Evolutionary conservation across 2,329 filamentous ascomycete species (phyloP).

Genomic region (Ophiostoma ulmi): DNA sequence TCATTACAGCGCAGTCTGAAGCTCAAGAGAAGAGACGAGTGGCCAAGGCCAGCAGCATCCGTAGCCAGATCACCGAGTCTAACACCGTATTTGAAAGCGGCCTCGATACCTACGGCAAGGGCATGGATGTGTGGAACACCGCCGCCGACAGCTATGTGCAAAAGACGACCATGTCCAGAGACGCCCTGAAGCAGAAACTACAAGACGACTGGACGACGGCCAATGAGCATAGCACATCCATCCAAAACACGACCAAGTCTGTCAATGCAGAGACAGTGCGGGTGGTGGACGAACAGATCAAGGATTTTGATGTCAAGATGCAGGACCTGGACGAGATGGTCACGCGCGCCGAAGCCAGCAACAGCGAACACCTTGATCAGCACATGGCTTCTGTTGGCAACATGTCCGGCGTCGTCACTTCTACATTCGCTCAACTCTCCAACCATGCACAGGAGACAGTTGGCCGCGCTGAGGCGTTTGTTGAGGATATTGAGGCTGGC

Average conservation of each 20-base stretch:
- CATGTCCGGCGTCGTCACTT: constrained; percentile 63
- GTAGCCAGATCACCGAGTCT: constrained; percentile 59
- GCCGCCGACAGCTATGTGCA: constrained; percentile 65
- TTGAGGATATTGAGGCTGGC: constrained; percentile 60
- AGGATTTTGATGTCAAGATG: constrained; percentile 83
- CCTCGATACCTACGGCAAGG: constrained; percentile 60
- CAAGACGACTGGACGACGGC: constrained; percentile 79
- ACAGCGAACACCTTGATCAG: constrained; percentile 67
- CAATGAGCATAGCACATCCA: constrained; percentile 73
- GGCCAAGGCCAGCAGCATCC: constrained; percentile 57
- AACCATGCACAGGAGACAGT: constrained; percentile 65
- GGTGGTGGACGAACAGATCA: constrained; percentile 84
- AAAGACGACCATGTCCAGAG: constrained; percentile 66
- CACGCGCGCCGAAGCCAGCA: constrained; percentile 71
- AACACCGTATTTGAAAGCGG: constrained; percentile 61
- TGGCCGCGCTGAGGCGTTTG: constrained; percentile 62
- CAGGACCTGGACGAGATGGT: constrained; percentile 87
- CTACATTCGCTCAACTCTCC: constrained; percentile 67
- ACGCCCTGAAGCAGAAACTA: constrained; percentile 73
- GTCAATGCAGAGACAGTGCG: constrained; percentile 87
- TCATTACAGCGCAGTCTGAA: constrained; percentile 70
- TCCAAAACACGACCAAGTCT: constrained; percentile 75
- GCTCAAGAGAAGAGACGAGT: constrained; percentile 67
- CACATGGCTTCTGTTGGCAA: constrained; percentile 62
- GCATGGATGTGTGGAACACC: constrained; percentile 69